Percentiles rank a stretch among this genome's conserved stretches.
Evolutionary conservation across 2,329 filamentous ascomycete genomes (phyloP).

Genomic region (Cordyceps fumosorosea): DNA sequence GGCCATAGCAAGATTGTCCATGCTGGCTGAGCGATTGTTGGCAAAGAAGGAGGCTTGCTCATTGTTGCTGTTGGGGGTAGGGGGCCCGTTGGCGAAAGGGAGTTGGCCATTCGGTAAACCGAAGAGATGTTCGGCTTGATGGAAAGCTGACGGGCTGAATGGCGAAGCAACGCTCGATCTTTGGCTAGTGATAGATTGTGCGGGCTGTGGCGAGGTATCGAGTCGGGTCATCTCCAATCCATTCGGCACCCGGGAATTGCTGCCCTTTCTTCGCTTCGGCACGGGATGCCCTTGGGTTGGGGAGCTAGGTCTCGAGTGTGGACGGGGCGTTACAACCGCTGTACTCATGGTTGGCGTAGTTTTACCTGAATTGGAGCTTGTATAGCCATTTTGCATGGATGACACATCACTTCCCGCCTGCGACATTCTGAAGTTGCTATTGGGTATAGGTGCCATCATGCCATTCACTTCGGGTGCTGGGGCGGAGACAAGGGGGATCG

Average conservation of each 20-base stretch:
- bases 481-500: conserved; percentile 16
- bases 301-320: conserved; percentile 67
- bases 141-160: conserved; percentile 44
- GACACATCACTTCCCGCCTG: conserved; percentile 56
- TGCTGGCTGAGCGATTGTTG: conserved; percentile 52
- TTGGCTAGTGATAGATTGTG: conserved; percentile 32
- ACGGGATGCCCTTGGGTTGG: conserved; percentile 60
- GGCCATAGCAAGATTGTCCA: conserved; percentile 58
- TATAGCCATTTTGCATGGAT: conserved; percentile 40
- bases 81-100: conserved; percentile 49
- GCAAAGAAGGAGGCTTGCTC: conserved; percentile 53
- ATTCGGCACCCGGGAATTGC: conserved; percentile 63
- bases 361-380: conserved; percentile 25
- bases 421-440: conserved; percentile 46
- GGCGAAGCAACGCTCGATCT: conserved; percentile 42
- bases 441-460: conserved; percentile 26
- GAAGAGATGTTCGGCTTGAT: conserved; percentile 40
- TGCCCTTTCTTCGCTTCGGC: conserved; percentile 78
- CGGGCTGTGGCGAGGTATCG: conserved; percentile 48
- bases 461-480: conserved; percentile 23
- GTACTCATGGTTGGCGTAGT: conserved; percentile 24
- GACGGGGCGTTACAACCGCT: conserved; percentile 18
- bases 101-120: conserved; percentile 34
- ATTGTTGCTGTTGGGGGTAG: conserved; percentile 59
- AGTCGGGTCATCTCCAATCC: conserved; percentile 77